Evolutionary conservation across 441 rosid genomes (phyloP).

Genomic region (Euphorbia schlechtendalii): DNA sequence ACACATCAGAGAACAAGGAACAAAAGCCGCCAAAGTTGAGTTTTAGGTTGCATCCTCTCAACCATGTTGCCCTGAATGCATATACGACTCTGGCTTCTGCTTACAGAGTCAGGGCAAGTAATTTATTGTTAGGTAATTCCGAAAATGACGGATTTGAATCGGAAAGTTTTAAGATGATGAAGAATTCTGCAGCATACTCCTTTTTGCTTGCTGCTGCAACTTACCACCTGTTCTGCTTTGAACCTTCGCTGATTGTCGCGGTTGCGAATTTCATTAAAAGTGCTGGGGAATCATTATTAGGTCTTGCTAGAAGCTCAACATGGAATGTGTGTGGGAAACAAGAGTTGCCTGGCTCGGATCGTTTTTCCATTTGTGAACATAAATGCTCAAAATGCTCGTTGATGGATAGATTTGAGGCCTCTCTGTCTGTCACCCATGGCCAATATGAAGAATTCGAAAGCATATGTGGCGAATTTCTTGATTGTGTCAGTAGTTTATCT

Average conservation of each 20-base stretch:
- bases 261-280: slow-evolving; percentile 53
- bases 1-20: slow-evolving; percentile 15
- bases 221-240: slow-evolving; percentile 40
- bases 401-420: slow-evolving; percentile 20
- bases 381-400: slow-evolving; percentile 43
- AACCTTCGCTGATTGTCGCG: slow-evolving; percentile 46
- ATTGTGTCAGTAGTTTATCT: slow-evolving; percentile 34
- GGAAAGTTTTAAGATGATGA: slow-evolving; percentile 35
- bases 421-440: slow-evolving; percentile 14
- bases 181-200: slow-evolving; percentile 59
- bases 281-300: slow-evolving; percentile 56
- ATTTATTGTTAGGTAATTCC: slow-evolving; percentile 17
- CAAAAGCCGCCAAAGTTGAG: slow-evolving; percentile 23
- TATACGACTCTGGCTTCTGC: slow-evolving; percentile 60
- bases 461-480: slow-evolving; percentile 27
- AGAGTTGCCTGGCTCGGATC: slow-evolving; percentile 12
- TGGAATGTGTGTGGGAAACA: slow-evolving; percentile 23
- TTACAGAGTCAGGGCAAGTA: slow-evolving; percentile 41
- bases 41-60: slow-evolving; percentile 46
- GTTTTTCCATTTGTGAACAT: slow-evolving; percentile 13
- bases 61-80: slow-evolving; percentile 49
- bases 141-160: slow-evolving; percentile 19
- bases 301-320: slow-evolving; percentile 28
- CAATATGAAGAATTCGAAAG: slow-evolving; percentile 25
- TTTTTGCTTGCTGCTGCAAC: slow-evolving; percentile 53